Evolutionary conservation across 2,329 filamentous ascomycete species (phyloP), one percentile per base, ranked within the genome.

Genomic region (Fusarium pseudonygamai): DNA sequence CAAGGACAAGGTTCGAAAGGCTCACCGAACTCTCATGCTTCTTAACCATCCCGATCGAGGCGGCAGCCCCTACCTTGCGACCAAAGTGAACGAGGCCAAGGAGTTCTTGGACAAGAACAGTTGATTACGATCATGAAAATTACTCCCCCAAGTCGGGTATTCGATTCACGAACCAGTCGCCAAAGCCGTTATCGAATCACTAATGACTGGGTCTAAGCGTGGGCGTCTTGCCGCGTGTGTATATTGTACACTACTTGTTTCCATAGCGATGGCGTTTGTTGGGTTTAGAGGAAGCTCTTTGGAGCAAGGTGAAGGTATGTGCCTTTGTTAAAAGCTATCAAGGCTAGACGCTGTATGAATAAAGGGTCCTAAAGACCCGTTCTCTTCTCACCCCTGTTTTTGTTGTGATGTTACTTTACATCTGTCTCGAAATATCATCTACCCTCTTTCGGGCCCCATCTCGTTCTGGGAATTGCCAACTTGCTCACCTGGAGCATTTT

Each of bases 11-110:
- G 87, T 99, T 78, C 94, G 96, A 81, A 98, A 98, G 85, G 94
- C 95, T 77, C 96, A 99, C 84, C 92, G 96, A 73, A 94, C 92
- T 61, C 90, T 98, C 75, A 99, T 99, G 96, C 90, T 99, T 64
- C 87, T 97, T 75, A 99, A 99, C 87, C 96, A 99, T 83, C 96
- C 96, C 73, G 96, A 99, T 87, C 93, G 96, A 80, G 96, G 96
- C 75, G 96, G 96, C 43, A 98, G 95, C 80, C 96, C 96, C 13
- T 99, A 98, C 81, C 86, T 99, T 49, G 96, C 96, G 20, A 98
- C 95, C 60, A 99, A 99, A 84, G 93, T 99, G 81, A 99, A 99
- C 84, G 96, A 99, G 83, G 96, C 96, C 43, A 99, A 99, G 84
- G 96, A 98, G 82, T 90, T 98, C 72, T 82, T 99, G 75, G 96